A percentile compares a stretch with the other conserved stretches of the same genome.
Evolutionary conservation across 352 stramenopile genomes (phyloP).

Genomic region (Phytophthora lateralis): DNA sequence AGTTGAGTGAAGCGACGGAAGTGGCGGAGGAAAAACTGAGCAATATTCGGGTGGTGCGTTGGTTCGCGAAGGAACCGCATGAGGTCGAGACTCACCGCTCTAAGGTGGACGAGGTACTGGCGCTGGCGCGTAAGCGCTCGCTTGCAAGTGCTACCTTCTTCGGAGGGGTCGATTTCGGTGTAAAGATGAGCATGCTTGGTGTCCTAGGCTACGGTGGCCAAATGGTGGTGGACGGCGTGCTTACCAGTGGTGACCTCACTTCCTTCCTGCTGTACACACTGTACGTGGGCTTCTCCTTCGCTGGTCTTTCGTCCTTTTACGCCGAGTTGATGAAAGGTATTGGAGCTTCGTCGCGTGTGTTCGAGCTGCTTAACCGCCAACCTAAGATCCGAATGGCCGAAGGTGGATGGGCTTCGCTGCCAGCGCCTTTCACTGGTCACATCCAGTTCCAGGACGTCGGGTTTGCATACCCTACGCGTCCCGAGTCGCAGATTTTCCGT

Average conservation of each 20-base stretch:
- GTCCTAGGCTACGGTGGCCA: conserved; percentile 93
- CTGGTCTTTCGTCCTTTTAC: conserved; percentile 93
- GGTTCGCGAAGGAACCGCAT: conserved; percentile 84
- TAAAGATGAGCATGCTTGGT: conserved; percentile 90
- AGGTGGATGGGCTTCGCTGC: conserved; percentile 35
- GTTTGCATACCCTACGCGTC: conserved; percentile 71
- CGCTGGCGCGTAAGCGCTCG: conserved; percentile 69
- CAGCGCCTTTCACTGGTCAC: conserved; percentile 47
- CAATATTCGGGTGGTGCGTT: conserved; percentile 93
- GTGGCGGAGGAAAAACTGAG: conserved; percentile 93
- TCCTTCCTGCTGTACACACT: conserved; percentile 95
- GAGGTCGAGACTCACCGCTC: conserved; percentile 64
- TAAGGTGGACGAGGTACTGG: conserved; percentile 70
- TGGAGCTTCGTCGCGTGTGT: conserved; percentile 88
- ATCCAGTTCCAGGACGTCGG: conserved; percentile 87
- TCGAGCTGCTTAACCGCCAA: conserved; percentile 90
- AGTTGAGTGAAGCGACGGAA: conserved; percentile 90
- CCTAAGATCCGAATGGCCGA: conserved; percentile 56
- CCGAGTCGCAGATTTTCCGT: conserved; percentile 57
- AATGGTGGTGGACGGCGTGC: conserved; percentile 83
- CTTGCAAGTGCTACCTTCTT: conserved; percentile 87
- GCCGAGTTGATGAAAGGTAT: conserved; percentile 91
- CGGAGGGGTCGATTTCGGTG: conserved; percentile 79
- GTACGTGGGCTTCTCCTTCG: conserved; percentile 90
- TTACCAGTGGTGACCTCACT: conserved; percentile 92